Evolutionary conservation across 1,284 basidiomycete genomes (phyloP).

Genomic region (Cryptococcus neoformans): DNA sequence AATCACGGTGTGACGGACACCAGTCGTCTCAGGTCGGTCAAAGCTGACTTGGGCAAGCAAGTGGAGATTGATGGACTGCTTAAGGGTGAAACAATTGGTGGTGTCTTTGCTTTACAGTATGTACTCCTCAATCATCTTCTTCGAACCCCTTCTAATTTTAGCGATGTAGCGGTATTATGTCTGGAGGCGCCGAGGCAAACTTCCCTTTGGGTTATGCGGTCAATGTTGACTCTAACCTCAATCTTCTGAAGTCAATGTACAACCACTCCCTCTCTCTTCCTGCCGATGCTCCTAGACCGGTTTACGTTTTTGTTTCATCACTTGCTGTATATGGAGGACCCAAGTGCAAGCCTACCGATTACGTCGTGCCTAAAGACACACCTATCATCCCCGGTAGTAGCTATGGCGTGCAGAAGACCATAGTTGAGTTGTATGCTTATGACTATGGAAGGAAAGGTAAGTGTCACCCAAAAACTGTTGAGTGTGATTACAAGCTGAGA

Average conservation of each 20-base stretch:
- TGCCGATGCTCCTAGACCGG: slow-evolving; percentile 42
- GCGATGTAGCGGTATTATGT: slow-evolving; percentile 58
- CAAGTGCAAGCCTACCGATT: slow-evolving; percentile 50
- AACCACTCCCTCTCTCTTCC: slow-evolving; percentile 40
- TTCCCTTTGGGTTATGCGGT: slow-evolving; percentile 60
- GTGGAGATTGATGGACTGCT: slow-evolving; percentile 52
- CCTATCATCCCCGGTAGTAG: slow-evolving; percentile 59
- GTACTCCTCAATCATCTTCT: slow-evolving; percentile 7
- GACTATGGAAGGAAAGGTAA: slow-evolving; percentile 59
- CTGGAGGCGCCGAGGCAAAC: slow-evolving; percentile 63
- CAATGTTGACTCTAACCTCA: slow-evolving; percentile 61
- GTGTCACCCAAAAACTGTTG: background rate
- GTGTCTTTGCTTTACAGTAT: slow-evolving; percentile 47
- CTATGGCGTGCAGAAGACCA: slow-evolving; percentile 61
- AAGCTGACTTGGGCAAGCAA: slow-evolving; percentile 56
- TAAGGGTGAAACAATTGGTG: slow-evolving; percentile 42
- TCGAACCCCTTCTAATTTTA: background rate
- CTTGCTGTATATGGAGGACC: slow-evolving; percentile 64
- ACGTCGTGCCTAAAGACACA: slow-evolving; percentile 51
- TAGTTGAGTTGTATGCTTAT: slow-evolving; percentile 61
- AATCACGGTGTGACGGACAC: slow-evolving; percentile 48
- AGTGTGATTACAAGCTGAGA: background rate
- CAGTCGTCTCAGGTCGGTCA: slow-evolving; percentile 46
- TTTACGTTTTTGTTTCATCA: slow-evolving; percentile 62
- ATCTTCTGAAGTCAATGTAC: slow-evolving; percentile 55